Percentiles rank a stretch among this genome's conserved stretches.
These are phyloP conservation scores for Clavariopsis aquatica DNA, from an alignment of 495 filamentous ascomycete genomes.

Conservation along the genomic window DNA sequence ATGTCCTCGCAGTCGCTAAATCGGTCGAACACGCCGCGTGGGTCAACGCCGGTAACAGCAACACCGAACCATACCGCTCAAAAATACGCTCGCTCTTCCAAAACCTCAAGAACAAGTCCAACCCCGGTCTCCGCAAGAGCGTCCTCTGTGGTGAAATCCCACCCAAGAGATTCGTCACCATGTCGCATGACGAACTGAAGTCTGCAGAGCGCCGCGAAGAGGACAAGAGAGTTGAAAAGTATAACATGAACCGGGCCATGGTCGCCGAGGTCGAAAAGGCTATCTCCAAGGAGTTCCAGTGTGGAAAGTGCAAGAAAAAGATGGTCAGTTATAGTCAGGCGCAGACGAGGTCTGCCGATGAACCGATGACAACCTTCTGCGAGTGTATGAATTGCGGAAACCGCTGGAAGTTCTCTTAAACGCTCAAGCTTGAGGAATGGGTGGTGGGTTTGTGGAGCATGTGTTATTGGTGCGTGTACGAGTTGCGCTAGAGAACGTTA, in stretches of 20 bases:
- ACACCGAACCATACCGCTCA: conserved; percentile 67
- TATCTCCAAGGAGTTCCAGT: conserved; percentile 82
- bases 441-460: background rate
- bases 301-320: conserved; percentile 84
- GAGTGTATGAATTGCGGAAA: conserved; percentile 74
- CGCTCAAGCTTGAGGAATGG: background rate
- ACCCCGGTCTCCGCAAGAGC: conserved; percentile 69
- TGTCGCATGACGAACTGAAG: conserved; percentile 76
- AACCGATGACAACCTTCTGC: conserved; percentile 84
- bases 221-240: conserved; percentile 71
- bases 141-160: conserved; percentile 73
- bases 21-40: conserved; percentile 75
- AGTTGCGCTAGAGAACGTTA: background rate
- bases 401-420: conserved; percentile 64
- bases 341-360: conserved; percentile 92
- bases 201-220: conserved; percentile 66
- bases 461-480: background rate
- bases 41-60: conserved; percentile 58
- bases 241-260: conserved; percentile 95
- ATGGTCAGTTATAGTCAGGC: conserved; percentile 95
- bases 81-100: conserved; percentile 91
- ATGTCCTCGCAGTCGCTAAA: conserved; percentile 66
- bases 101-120: conserved; percentile 90
- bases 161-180: conserved; percentile 70
- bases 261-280: conserved; percentile 85